Evolutionary conservation across 306 rosid genomes (phyloP).

Genomic region (Quercus variabilis): DNA sequence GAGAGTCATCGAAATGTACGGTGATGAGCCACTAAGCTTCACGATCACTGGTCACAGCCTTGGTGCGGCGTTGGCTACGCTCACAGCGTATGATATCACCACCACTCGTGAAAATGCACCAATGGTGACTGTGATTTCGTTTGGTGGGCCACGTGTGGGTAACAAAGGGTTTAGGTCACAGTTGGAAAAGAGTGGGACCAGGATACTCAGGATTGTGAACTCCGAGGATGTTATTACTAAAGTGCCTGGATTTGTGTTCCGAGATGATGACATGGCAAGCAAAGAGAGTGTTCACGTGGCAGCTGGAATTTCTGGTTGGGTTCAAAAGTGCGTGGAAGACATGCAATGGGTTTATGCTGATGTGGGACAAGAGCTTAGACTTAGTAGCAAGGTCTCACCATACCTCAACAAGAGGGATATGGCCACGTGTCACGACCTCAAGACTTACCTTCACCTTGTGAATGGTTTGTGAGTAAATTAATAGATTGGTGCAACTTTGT

Average conservation of each 20-base stretch:
- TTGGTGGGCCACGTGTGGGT: slow-evolving; percentile 30
- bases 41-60: slow-evolving; percentile 1
- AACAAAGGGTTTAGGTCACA: slow-evolving; percentile 5
- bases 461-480: slow-evolving; percentile 7
- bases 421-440: slow-evolving; percentile 27
- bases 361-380: slow-evolving; percentile 24
- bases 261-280: neutral
- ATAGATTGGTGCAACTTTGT: too few species aligned
- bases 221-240: slow-evolving; percentile 26
- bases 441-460: slow-evolving; percentile 25
- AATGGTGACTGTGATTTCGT: slow-evolving; percentile 27
- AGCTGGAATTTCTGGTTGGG: neutral
- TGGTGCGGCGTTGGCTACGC: neutral
- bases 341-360: slow-evolving; percentile 21
- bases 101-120: neutral
- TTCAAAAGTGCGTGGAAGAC: slow-evolving; percentile 4
- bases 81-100: slow-evolving; percentile 14
- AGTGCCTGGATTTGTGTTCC: slow-evolving; percentile 15
- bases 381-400: slow-evolving; percentile 16
- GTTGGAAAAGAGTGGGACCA: slow-evolving; percentile 15
- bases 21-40: neutral
- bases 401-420: neutral
- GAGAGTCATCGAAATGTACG: neutral
- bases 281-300: too few species aligned
- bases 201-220: slow-evolving; percentile 22